Evolutionary conservation across 2,329 filamentous ascomycete species (phyloP), one percentile per base, ranked within the genome.

Genomic region (Fusarium globosum): DNA sequence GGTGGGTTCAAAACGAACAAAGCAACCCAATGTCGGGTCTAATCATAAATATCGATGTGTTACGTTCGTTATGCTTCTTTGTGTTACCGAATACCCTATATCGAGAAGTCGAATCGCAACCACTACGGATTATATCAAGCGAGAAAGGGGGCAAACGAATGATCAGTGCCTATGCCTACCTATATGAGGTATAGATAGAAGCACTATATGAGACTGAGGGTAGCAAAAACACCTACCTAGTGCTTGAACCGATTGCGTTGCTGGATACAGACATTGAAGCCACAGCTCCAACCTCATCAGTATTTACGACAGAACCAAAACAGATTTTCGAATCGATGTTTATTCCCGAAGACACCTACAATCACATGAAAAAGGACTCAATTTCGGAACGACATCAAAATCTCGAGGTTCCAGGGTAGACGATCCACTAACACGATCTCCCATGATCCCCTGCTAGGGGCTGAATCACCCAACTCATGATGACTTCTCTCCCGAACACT

Each of bases 401-500:
- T 48, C 18, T 43, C 28, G 46, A 35, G 41, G 18, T 38, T 61
- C 43, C 43, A 69, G 52, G 65, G 28, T 55, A 72, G 39, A 39
- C 30, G 41, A 26, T 26, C 56, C 49, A 57, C 52, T 64, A 49
- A 49, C 51, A 55, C 43, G 49, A 39, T 58, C 56, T 57, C 39
- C 52, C 36, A 30, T 43, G 30, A 73, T 72, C 48, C 70, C 74
- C 63, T 68, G 68, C 41, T 49, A 66, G 46, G 61, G 74, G 57
- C 57, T 69, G 35, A 26, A 61, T 26, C 48, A 69, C 60, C 63
- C 51, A 60, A 68, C 52, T 69, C 72, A 76, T 61, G 59, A 72
- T 48, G 41, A n/a, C 39, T 26, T 73, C 28, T 73, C 43, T 39
- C 58, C 66, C 61, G 46, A 73, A 36, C 20, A 55, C 21, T 21